Evolutionary conservation across 331 rosid genomes (phyloP), one percentile per base, ranked within the genome.

Genomic region (Pyracantha coccinea): DNA sequence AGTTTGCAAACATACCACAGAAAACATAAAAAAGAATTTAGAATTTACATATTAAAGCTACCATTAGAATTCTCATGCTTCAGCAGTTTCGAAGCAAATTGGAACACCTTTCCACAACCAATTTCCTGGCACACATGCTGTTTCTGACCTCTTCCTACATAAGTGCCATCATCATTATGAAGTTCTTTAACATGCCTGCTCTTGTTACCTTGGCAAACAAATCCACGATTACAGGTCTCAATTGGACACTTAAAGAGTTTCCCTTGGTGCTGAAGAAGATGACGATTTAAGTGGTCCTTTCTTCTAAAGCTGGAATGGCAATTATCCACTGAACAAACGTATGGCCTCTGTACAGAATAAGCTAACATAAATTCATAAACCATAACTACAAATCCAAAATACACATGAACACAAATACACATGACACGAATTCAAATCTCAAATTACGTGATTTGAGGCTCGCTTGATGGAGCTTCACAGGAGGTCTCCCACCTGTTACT

Each of bases 401-500:
- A 21, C 10, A 54, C 68, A 75, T 80, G 67, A 45, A 79, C 75
- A n/a, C n/a, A 10, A 47, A 23, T 4, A 21, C 10, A 54, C 68
- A 75, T 80, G 67, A 45, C 75, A 70, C 24, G 4, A 45, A 72
- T 83, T 72, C 98, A 75, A 91, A 84, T 96, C 96, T 85, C 81
- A 62, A 76, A 71, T 47, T 29, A 92, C 87, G 99, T 91, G 96
- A 87, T 80, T 80, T 31, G 92, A 88, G 97, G 94, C 90, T 80
- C 61, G 25, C 97, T 78, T 92, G 92, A 90, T 58, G 95, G 93
- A 87, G 96, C 97, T 91, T 91, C 99, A 73, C 97, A 91, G 96
- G 97, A 83, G 96, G 95, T 91, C 97, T 35, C 99, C 99, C 95
- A 61, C 97, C 96, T 85, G 95, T 75, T 94, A 91, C 99, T 90